These are phyloP conservation scores for Geotrichum reessii DNA, from an alignment of 1,139 yeast genomes.

Conservation along the genomic window DNA sequence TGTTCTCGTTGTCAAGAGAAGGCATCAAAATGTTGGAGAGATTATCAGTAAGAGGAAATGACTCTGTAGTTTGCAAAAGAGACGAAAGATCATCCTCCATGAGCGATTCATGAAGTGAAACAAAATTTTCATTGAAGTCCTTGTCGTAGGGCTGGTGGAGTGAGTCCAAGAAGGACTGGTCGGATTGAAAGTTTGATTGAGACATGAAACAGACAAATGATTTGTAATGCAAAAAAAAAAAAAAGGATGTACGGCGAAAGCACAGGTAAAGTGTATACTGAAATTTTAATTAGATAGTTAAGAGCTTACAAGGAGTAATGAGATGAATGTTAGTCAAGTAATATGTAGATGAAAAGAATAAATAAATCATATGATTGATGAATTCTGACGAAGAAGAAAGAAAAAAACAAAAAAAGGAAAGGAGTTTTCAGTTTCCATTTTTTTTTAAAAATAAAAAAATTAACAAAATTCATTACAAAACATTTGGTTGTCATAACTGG, in stretches of 20 bases:
- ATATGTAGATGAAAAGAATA: too few species aligned
- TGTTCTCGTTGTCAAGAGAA: constrained; percentile 9
- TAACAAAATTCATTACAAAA: too few species aligned
- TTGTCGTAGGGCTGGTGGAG: neutral
- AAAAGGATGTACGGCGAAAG: neutral
- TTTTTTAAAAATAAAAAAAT: too few species aligned
- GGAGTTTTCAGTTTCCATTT: too few species aligned
- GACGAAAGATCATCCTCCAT: neutral
- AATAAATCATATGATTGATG: too few species aligned
- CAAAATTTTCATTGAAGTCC: neutral
- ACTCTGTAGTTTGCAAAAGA: neutral
- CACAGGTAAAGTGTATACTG: neutral
- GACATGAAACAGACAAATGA: constrained; percentile 3
- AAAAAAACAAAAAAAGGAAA: too few species aligned
- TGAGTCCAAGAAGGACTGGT: constrained; percentile 12
- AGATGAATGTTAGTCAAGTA: neutral
- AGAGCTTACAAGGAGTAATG: neutral
- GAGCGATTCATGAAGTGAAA: neutral
- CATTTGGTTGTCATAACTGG: too few species aligned
- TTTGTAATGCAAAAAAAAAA: neutral
- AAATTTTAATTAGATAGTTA: too few species aligned
- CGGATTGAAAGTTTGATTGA: constrained; percentile 2
- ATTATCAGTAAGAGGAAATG: neutral
- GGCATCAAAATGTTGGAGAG: constrained; percentile 1
- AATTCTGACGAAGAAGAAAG: too few species aligned